Evolutionary conservation across 2,329 filamentous ascomycete species (phyloP), one percentile per base, ranked within the genome.

Genomic region (Colletotrichum incanum): DNA sequence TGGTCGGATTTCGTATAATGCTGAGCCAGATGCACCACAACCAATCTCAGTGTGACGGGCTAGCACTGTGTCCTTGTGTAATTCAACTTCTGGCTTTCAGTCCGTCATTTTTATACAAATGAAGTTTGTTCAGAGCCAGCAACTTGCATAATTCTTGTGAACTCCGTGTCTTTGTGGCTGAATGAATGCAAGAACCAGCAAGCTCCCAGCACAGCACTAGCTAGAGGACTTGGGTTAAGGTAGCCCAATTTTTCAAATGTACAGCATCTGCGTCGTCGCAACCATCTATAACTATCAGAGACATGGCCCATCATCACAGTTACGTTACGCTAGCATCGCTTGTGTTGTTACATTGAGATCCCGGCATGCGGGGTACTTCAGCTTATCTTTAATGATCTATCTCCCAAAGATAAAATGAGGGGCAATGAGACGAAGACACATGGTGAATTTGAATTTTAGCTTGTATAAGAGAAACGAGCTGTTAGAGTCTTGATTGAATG

Each of bases 1-100:
- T 0, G 88, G 88, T 1, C 80, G 87, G 45, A 89, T 90, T 65
- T 83, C 83, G 37, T 88, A 88, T 75, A 80, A 83, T 68, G 84
- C 82, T 8, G 82, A 80, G 66, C 85, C 85, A 2, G 83, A 78
- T 20, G 81, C 82, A 74, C 80, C 81, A 23, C 84, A 86, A 78
- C 84, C 84, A 26, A n/a, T 74, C 2, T 73, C 60, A 28, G 8
- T 73, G 8, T 75, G 34, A 64, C 72, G 54, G 43, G 11, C n/a
- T n/a, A 52, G 28, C 26, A 28, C 12, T 14, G 31, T 14, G 23
- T 6, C 23, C 23, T 28, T 5, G 0, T 18, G 14, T 18, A 20
- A 5, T 37, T 6, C 11, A 37, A 14, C 18, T 37, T 3, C 9
- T 18, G 14, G 20, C 2, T 6, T 23, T 23, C 9, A 3, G 31